Evolutionary conservation across 371 early-diverging fungal genomes (phyloP).

Genomic region (Gilbertella persicaria): DNA sequence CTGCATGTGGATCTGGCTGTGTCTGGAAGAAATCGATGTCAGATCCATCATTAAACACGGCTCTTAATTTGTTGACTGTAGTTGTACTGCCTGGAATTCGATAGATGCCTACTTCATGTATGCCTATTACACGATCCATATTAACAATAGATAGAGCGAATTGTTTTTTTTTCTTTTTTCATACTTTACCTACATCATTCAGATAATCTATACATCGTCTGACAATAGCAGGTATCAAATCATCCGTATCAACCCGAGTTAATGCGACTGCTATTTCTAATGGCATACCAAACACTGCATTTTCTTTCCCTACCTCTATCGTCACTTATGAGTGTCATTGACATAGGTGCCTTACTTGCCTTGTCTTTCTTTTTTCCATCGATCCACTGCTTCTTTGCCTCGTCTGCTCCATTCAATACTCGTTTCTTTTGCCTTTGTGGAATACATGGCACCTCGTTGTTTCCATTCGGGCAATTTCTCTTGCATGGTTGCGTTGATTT

Average conservation of each 20-base stretch:
- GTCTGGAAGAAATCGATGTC: slow-evolving; percentile 55
- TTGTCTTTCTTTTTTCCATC: slow-evolving; percentile 51
- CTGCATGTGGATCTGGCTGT: slow-evolving; percentile 74
- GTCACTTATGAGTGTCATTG: too few relatives aligned
- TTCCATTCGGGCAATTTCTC: slow-evolving; percentile 54
- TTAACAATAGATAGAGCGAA: not conserved
- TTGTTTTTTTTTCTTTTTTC: not conserved
- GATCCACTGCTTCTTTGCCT: slow-evolving; percentile 52
- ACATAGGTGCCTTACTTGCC: slow-evolving; percentile 20
- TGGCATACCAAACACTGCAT: slow-evolving; percentile 58
- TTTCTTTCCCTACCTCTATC: slow-evolving; percentile 27
- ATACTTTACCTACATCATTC: slow-evolving; percentile 17
- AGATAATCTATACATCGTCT: slow-evolving; percentile 81
- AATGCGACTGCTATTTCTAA: slow-evolving; percentile 53
- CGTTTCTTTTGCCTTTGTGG: slow-evolving; percentile 49
- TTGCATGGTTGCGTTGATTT: slow-evolving; percentile 49
- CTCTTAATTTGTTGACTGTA: slow-evolving; percentile 55
- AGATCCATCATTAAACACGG: slow-evolving; percentile 51
- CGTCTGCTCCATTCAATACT: slow-evolving; percentile 51
- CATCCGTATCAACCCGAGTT: slow-evolving; percentile 54
- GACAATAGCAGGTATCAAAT: slow-evolving; percentile 71
- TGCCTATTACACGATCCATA: slow-evolving; percentile 31
- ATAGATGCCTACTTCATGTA: slow-evolving; percentile 53
- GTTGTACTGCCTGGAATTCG: slow-evolving; percentile 59
- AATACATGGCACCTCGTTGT: slow-evolving; percentile 40